These are phyloP conservation scores for Cardamine occulta DNA, from an alignment of 345 rosid genomes.

Conservation along the genomic window DNA sequence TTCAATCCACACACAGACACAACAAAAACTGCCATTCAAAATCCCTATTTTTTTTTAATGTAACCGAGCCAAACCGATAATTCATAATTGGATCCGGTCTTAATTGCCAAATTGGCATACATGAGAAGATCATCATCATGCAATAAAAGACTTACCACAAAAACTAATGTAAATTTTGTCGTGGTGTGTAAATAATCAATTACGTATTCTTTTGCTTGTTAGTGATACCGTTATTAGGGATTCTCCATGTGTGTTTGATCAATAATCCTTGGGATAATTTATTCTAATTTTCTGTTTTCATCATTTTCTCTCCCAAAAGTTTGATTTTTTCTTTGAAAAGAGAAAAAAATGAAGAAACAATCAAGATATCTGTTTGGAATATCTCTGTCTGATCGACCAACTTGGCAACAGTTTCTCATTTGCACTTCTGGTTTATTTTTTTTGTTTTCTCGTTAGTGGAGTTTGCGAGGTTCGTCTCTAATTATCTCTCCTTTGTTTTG, in stretches of 20 bases:
- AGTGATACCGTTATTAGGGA: conserved; percentile 21
- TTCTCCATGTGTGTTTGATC: conserved; percentile 35
- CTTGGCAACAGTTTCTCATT: conserved; percentile 87
- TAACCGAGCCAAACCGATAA: background rate
- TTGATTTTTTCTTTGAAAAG: background rate
- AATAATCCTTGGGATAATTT: conserved; percentile 19
- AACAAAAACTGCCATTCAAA: background rate
- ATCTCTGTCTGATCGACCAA: conserved; percentile 69
- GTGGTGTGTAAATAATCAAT: no score
- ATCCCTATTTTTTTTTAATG: background rate
- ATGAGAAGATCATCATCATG: background rate
- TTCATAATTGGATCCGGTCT: background rate
- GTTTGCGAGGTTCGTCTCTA: conserved; percentile 72
- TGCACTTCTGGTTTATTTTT: conserved; percentile 97
- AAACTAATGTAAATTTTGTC: no score
- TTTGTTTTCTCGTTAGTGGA: conserved; percentile 92
- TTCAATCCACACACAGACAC: background rate
- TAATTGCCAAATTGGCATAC: background rate
- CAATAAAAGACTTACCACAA: background rate
- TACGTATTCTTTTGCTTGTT: no score
- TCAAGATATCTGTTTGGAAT: conserved; percentile 75
- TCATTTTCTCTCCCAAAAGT: background rate
- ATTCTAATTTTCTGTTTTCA: background rate
- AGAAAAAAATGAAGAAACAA: conserved; percentile 63
- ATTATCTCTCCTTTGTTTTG: background rate